Evolutionary conservation across 2,329 filamentous ascomycete species (phyloP).

Genomic region (Pseudogymnoascus sp.): DNA sequence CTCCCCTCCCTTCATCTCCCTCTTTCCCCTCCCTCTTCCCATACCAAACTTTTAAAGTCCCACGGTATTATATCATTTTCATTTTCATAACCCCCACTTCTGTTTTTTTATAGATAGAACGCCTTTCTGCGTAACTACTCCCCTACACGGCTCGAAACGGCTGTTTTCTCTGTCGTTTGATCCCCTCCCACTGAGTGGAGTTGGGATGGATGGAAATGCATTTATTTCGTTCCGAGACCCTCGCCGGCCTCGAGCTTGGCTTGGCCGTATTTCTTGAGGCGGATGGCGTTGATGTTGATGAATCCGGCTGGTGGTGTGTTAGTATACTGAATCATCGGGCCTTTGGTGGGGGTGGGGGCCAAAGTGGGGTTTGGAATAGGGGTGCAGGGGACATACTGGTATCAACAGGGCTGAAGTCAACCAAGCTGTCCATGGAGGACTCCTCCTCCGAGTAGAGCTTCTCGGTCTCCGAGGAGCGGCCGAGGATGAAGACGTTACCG

Average conservation of each 20-base stretch:
- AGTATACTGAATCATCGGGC: neutral
- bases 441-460: slow-evolving; percentile 61
- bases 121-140: neutral
- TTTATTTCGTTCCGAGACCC: slow-evolving; percentile 7
- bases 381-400: slow-evolving; percentile 38
- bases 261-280: slow-evolving; percentile 47
- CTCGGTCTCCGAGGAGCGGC: slow-evolving; percentile 53
- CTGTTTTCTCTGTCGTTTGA: neutral
- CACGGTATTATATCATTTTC: slow-evolving; percentile 7
- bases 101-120: neutral
- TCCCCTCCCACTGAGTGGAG: neutral
- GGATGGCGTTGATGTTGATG: slow-evolving; percentile 61
- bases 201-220: neutral
- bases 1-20: neutral
- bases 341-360: too few relatives aligned
- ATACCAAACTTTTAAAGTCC: neutral
- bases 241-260: slow-evolving; percentile 32
- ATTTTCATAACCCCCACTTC: neutral
- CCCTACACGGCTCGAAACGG: neutral
- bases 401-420: slow-evolving; percentile 56
- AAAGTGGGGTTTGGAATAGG: slow-evolving; percentile 33
- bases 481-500: slow-evolving; percentile 53
- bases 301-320: slow-evolving; percentile 34
- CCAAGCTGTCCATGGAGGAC: slow-evolving; percentile 62
- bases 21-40: neutral